Percentiles rank a stretch among this genome's conserved stretches.
These are phyloP conservation scores for Meyerozyma smithsonii DNA, from an alignment of 1,139 yeast species.

Conservation along the genomic window DNA sequence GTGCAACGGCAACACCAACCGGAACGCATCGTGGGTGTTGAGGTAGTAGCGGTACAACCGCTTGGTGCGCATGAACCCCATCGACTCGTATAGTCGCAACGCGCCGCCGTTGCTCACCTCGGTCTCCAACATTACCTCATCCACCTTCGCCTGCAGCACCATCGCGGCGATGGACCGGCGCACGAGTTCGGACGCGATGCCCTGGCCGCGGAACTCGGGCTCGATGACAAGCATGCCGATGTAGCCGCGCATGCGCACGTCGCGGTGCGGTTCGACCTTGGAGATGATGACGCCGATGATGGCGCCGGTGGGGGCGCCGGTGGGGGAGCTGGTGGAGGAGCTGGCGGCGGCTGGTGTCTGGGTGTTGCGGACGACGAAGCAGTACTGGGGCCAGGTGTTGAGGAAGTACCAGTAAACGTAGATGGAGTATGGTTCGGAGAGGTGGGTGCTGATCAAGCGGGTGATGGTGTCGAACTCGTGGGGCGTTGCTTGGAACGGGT, in stretches of 20 bases:
- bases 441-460: constrained; percentile 28
- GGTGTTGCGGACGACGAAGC: constrained; percentile 29
- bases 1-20: constrained; percentile 51
- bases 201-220: constrained; percentile 63
- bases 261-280: constrained; percentile 75
- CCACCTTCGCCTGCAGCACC: constrained; percentile 57
- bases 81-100: constrained; percentile 68
- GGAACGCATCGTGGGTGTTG: constrained; percentile 88
- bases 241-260: constrained; percentile 73
- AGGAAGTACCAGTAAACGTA: constrained; percentile 48
- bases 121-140: constrained; percentile 87
- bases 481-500: constrained; percentile 16
- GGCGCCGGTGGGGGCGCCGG: constrained; percentile 4
- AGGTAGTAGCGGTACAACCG: constrained; percentile 81
- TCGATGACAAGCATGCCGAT: constrained; percentile 95
- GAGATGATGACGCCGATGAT: constrained; percentile 78
- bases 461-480: constrained; percentile 30
- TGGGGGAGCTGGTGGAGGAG: no score
- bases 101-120: constrained; percentile 84
- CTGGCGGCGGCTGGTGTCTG: constrained; percentile 10
- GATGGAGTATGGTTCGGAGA: constrained; percentile 45
- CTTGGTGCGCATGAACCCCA: constrained; percentile 82
- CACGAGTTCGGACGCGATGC: constrained; percentile 76
- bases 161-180: constrained; percentile 60
- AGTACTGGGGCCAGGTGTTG: constrained; percentile 45